phyloP scores from a whole-genome alignment of 345 rosid genomes.

The Pistacia integerrima region DNA sequence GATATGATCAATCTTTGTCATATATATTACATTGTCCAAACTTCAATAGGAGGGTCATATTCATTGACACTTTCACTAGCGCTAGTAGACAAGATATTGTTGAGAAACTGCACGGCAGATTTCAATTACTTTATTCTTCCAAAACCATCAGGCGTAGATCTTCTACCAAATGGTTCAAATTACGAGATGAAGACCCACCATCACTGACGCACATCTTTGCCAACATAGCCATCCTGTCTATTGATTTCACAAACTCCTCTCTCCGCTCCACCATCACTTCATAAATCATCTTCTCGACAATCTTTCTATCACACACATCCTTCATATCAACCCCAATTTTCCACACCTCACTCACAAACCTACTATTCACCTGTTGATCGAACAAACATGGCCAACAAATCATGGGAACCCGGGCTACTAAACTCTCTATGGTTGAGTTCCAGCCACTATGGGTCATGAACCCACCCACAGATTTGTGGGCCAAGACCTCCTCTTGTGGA shows the following conservation, averaged over 20 bases:
- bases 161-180: conserved; percentile 40
- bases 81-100: too few relatives aligned
- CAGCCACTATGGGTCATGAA: conserved; percentile 75
- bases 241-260: conserved; percentile 37
- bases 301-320: conserved; percentile 47
- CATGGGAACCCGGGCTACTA: conserved; percentile 66
- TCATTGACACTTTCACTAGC: too few relatives aligned
- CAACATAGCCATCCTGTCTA: conserved; percentile 26
- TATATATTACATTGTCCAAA: too few relatives aligned
- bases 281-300: conserved; percentile 52
- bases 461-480: conserved; percentile 56
- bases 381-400: conserved; percentile 64
- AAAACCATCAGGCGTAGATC: conserved; percentile 32
- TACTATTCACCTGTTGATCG: conserved; percentile 64
- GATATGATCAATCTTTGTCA: too few relatives aligned
- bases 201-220: conserved; percentile 26
- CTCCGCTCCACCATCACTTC: conserved; percentile 60
- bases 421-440: conserved; percentile 81
- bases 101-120: background rate
- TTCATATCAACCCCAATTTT: conserved; percentile 71
- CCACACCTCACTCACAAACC: conserved; percentile 62
- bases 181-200: conserved; percentile 45
- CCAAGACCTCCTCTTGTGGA: conserved; percentile 43
- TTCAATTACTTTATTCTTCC: background rate
- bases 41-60: too few relatives aligned